Evolutionary conservation across 2,329 filamentous ascomycete genomes (phyloP), one percentile per base, ranked within the genome.

Genomic region (Verticillium isaacii): DNA sequence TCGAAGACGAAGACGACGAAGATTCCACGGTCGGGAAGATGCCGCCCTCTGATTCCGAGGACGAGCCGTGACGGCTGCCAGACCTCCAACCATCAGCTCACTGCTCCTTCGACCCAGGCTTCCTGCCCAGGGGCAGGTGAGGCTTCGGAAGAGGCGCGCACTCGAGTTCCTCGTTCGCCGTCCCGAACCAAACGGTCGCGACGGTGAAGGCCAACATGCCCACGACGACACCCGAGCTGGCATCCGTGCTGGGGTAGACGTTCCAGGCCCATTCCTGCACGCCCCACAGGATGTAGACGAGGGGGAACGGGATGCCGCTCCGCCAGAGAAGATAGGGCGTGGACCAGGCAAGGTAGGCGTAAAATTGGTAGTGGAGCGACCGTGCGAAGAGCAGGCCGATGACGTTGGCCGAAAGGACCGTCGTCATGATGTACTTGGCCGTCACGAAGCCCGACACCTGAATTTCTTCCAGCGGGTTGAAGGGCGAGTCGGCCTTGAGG

Each of bases 191-290:
- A 15, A 86, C 79, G 56, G 86, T 80, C 6, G 78, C 77, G 1
- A 94, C 86, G 17, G 90, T 90, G 14, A 85, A 71, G 19, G 86
- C 85, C 68, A 98, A 79, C 45, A 87, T 85, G 29, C 81, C 82
- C 15, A 99, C 90, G 9, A 93, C 93, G 17, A 81, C 77, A 15
- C 71, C 72, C 5, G 85, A 87, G 71, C 84, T 87, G 57, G 71
- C 63, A 34, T 76, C 70, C 5, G 84, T 87, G 72, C 92, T 96
- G n/a, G 93, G 93, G 72, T 90, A 97, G 11, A 93, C 87, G 68
- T 97, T 96, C 93, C 93, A 97, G 14, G 91, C 92, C 88, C 90
- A 93, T 74, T 97, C 93, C 75, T 97, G 93, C 63, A 85, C 81
- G 3, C 81, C 83, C 90, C 91, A 97, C 11, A 93, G 75, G 4